These are phyloP conservation scores for Chrysoporthe cubensis DNA, from an alignment of 2,329 filamentous ascomycete species.

Conservation along the genomic window DNA sequence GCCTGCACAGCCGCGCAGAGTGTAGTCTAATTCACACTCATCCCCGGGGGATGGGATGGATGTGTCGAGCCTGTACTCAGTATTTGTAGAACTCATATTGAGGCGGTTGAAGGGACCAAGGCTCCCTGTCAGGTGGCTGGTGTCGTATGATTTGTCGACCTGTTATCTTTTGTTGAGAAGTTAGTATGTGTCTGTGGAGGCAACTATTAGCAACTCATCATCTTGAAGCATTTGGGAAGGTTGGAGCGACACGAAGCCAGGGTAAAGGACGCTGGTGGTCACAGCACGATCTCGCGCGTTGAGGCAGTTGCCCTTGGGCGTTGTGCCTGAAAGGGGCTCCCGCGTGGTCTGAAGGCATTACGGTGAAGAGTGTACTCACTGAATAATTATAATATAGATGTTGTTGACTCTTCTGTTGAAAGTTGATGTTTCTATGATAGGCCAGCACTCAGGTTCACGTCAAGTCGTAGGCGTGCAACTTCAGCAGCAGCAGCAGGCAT, in stretches of 20 bases:
- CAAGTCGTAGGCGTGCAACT: background rate
- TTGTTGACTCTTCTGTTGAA: background rate
- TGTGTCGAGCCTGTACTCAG: slow-evolving; percentile 8
- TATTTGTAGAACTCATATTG: slow-evolving; percentile 2
- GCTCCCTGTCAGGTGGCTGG: background rate
- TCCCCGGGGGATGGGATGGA: background rate
- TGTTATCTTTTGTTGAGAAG: background rate
- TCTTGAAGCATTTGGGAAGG: background rate
- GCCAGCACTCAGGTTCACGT: background rate
- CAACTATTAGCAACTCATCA: background rate
- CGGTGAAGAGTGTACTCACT: background rate
- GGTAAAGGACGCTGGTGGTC: background rate
- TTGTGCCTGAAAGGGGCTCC: background rate
- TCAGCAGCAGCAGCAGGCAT: background rate
- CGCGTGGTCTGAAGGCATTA: background rate
- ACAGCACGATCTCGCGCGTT: background rate
- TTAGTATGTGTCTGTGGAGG: background rate
- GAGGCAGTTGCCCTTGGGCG: background rate
- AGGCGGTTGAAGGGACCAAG: background rate
- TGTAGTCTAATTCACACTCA: background rate
- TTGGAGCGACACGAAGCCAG: background rate
- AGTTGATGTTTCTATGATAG: background rate
- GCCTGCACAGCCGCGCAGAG: background rate
- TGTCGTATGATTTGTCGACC: background rate
- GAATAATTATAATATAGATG: background rate